A percentile compares a stretch with the other conserved stretches of the same genome.
phyloP scores from a whole-genome alignment of 2,329 filamentous ascomycete genomes.

The Colletotrichum plurivorum region DNA sequence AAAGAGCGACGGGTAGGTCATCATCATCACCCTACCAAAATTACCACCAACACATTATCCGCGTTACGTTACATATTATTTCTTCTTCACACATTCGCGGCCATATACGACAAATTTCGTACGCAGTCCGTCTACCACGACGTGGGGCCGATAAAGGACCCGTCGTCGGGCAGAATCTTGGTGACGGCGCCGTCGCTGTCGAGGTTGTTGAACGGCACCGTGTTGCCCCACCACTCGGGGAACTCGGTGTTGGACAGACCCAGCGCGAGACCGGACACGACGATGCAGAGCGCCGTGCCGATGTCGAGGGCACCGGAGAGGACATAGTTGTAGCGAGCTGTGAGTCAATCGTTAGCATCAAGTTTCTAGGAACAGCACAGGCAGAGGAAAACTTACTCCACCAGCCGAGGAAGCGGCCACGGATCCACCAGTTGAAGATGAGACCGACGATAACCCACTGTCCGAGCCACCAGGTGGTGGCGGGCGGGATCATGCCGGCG shows the following conservation, averaged over 20 bases:
- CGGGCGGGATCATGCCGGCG: constrained; percentile 65
- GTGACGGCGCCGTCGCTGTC: constrained; percentile 47
- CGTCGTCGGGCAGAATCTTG: constrained; percentile 46
- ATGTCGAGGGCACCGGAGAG: constrained; percentile 71
- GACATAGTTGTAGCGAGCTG: constrained; percentile 70
- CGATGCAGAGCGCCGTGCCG: constrained; percentile 70
- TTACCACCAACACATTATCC: constrained; percentile 12
- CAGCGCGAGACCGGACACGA: constrained; percentile 65
- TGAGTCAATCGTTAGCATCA: neutral
- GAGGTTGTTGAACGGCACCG: constrained; percentile 51
- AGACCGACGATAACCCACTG: constrained; percentile 69
- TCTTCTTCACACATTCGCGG: neutral
- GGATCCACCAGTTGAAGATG: constrained; percentile 68
- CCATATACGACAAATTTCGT: neutral
- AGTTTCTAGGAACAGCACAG: neutral
- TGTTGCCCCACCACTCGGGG: constrained; percentile 67
- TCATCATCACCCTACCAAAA: too few species aligned
- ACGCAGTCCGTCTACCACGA: constrained; percentile 46
- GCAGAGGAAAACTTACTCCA: constrained; percentile 56
- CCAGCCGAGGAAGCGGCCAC: constrained; percentile 66
- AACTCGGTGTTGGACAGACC: constrained; percentile 60
- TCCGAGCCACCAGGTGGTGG: constrained; percentile 69
- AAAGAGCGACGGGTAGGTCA: too few species aligned
- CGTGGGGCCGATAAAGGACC: constrained; percentile 47
- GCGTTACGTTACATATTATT: constrained; percentile 17